Evolutionary conservation across 371 early-diverging fungal genomes (phyloP).

Genomic region (Coemansia sp.): DNA sequence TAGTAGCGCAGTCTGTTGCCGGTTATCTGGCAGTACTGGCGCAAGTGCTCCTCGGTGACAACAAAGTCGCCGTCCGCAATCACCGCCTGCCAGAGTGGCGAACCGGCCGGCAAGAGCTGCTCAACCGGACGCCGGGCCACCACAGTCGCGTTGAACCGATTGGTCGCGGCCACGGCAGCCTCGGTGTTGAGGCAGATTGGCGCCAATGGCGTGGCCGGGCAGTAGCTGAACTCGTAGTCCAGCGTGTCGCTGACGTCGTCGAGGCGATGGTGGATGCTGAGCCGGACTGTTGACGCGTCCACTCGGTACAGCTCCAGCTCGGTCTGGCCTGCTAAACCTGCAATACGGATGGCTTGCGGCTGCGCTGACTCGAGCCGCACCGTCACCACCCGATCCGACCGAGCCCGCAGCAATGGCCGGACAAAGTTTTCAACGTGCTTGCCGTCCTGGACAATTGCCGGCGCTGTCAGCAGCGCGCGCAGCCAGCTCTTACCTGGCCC

Average conservation of each 20-base stretch:
- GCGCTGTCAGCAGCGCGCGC: constrained; percentile 78
- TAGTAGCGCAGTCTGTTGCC: constrained; percentile 86
- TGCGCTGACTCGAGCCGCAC: constrained; percentile 53
- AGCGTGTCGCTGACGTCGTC: constrained; percentile 52
- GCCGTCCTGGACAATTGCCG: constrained; percentile 77
- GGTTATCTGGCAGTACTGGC: constrained; percentile 78
- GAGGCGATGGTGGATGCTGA: constrained; percentile 38
- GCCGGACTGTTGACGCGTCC: background rate
- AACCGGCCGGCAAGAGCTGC: background rate
- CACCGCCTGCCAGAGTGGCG: background rate
- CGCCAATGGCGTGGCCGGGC: constrained; percentile 75
- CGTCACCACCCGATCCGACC: constrained; percentile 75
- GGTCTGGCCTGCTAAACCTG: constrained; percentile 30
- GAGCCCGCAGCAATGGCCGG: constrained; percentile 75
- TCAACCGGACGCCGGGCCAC: constrained; percentile 21
- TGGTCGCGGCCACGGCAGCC: constrained; percentile 83
- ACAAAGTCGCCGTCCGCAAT: constrained; percentile 51
- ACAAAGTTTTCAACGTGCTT: constrained; percentile 75
- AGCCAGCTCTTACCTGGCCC: constrained; percentile 80
- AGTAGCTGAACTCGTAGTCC: constrained; percentile 71
- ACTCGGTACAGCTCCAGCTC: constrained; percentile 46
- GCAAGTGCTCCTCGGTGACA: constrained; percentile 57
- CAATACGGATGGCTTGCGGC: constrained; percentile 48
- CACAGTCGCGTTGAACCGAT: constrained; percentile 86
- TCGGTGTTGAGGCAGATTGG: constrained; percentile 84